phyloP scores from a whole-genome alignment of 225 moss, liverwort and hornwort species.

The Sphagnum contortum region DNA sequence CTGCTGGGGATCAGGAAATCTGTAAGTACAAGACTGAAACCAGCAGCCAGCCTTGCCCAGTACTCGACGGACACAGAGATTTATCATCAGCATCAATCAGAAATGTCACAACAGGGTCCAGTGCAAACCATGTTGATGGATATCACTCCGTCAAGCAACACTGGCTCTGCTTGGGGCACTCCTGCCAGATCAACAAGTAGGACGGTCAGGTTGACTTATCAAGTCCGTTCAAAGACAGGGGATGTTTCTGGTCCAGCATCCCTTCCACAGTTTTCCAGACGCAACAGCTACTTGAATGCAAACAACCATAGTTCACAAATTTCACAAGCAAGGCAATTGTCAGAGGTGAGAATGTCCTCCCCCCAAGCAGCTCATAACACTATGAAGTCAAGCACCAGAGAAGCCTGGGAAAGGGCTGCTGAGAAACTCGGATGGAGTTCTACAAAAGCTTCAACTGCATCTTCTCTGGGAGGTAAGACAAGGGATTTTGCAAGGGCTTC shows the following conservation, averaged over 20 bases:
- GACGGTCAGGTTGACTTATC: conserved; percentile 33
- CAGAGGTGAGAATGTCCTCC: conserved; percentile 16
- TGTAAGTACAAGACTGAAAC: too few relatives aligned
- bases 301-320: conserved; percentile 9
- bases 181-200: conserved; percentile 11
- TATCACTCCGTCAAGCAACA: too few relatives aligned
- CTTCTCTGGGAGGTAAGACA: conserved; percentile 12
- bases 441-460: conserved; percentile 11
- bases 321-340: conserved; percentile 12
- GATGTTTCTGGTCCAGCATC: conserved; percentile 10
- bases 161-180: conserved; percentile 13
- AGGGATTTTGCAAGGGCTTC: background rate
- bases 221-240: conserved; percentile 25
- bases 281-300: conserved; percentile 11
- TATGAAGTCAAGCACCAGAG: conserved; percentile 9
- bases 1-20: too few relatives aligned
- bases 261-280: conserved; percentile 40
- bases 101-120: too few relatives aligned
- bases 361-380: background rate
- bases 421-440: conserved; percentile 18
- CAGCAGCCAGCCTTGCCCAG: too few relatives aligned
- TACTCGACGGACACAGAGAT: too few relatives aligned
- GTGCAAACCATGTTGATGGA: too few relatives aligned
- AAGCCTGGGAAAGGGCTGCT: conserved; percentile 44
- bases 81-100: too few relatives aligned